Conservation (phyloP, 192 early-diverging fungal species). For the Dimargaris cristalligena region DNA sequence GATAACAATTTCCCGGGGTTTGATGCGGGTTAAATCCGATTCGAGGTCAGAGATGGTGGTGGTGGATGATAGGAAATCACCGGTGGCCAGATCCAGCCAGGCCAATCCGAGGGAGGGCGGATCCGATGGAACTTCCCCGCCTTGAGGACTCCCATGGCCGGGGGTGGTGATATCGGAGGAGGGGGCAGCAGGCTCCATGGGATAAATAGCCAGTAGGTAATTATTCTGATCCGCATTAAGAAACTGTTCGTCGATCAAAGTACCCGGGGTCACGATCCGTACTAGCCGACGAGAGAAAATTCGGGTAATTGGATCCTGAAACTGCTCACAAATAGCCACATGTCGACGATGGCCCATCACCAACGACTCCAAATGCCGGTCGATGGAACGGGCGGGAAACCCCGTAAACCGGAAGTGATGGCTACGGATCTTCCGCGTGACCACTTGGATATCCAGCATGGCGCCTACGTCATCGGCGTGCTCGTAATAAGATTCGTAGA, state of each 20-base stretch:
- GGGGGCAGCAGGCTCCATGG: conserved; percentile 12
- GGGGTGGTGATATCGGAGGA: neutral
- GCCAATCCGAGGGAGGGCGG: too few species aligned
- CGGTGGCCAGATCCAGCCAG: conserved; percentile 84
- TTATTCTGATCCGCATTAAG: conserved; percentile 45
- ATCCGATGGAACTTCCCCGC: neutral
- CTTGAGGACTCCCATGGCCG: neutral
- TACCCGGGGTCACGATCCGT: conserved; percentile 73
- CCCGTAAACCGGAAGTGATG: conserved; percentile 44
- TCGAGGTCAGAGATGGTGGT: conserved; percentile 28
- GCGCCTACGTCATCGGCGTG: conserved; percentile 45
- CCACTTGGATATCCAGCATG: conserved; percentile 50
- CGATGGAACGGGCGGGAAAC: conserved; percentile 43
- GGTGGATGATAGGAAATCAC: conserved; percentile 61
- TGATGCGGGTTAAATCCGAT: conserved; percentile 63
- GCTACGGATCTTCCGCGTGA: conserved; percentile 39
- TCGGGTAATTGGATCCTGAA: conserved; percentile 24
- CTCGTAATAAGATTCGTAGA: conserved; percentile 65
- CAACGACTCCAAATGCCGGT: conserved; percentile 47
- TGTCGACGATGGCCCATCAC: conserved; percentile 36
- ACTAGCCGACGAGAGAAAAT: conserved; percentile 49
- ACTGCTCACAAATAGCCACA: conserved; percentile 59
- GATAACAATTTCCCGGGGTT: conserved; percentile 67
- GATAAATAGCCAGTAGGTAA: conserved; percentile 50
- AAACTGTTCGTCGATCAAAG: conserved; percentile 63